phyloP scores from a whole-genome alignment of 257 asterid genomes.

The Verbascum thapsus region DNA sequence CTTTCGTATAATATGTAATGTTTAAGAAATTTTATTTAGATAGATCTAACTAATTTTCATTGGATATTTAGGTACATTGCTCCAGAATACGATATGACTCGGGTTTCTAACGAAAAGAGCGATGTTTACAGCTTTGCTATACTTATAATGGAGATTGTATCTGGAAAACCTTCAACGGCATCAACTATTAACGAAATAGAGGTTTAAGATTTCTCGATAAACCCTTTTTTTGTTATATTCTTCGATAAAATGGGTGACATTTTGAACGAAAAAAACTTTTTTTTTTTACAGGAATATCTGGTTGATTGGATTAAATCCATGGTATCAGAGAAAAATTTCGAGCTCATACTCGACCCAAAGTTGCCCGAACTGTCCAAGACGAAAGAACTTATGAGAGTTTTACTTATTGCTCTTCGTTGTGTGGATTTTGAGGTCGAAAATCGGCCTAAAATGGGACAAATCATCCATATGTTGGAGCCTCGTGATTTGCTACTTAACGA shows the following conservation, averaged over 20 bases:
- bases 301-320: slow-evolving; percentile 52
- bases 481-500: slow-evolving; percentile 47
- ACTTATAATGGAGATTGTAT: slow-evolving; percentile 59
- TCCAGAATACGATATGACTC: slow-evolving; percentile 36
- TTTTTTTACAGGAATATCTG: slow-evolving; percentile 51
- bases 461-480: slow-evolving; percentile 61
- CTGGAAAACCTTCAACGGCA: slow-evolving; percentile 47
- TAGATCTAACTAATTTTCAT: neutral
- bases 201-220: slow-evolving; percentile 24
- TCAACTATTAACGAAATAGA: slow-evolving; percentile 39
- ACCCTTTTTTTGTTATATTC: neutral
- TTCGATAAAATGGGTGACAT: neutral
- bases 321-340: slow-evolving; percentile 37
- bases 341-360: slow-evolving; percentile 46
- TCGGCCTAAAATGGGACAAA: slow-evolving; percentile 56
- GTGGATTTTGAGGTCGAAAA: slow-evolving; percentile 50
- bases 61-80: slow-evolving; percentile 41
- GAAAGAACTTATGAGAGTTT: slow-evolving; percentile 44
- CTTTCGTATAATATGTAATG: too few species aligned
- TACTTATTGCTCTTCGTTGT: slow-evolving; percentile 56
- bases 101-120: slow-evolving; percentile 34
- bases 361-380: slow-evolving; percentile 39
- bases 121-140: slow-evolving; percentile 65
- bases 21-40: too few species aligned
- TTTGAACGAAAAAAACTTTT: neutral